Evolutionary conservation across 1,284 basidiomycete species (phyloP).

Genomic region (Austroboletus rostrupii): DNA sequence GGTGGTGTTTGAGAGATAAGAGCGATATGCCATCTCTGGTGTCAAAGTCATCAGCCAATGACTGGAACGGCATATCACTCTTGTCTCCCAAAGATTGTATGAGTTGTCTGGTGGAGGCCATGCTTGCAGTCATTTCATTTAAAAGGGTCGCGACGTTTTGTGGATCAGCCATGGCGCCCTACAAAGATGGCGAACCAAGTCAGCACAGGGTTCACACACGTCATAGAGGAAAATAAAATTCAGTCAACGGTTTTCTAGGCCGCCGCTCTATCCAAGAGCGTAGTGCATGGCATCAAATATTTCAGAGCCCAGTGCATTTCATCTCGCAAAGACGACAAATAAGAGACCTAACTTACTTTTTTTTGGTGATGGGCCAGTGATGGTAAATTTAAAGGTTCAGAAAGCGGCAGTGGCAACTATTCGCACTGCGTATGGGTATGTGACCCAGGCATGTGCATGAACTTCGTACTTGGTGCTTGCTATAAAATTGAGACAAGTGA

Average conservation of each 20-base stretch:
- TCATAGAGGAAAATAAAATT: slow-evolving; percentile 28
- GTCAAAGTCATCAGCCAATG: slow-evolving; percentile 56
- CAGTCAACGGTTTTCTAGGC: slow-evolving; percentile 90
- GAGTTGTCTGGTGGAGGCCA: slow-evolving; percentile 57
- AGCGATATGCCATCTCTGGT: slow-evolving; percentile 84
- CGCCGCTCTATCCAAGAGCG: slow-evolving; percentile 63
- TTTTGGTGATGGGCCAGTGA: too few relatives aligned
- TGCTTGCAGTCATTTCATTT: slow-evolving; percentile 60
- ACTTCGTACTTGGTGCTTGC: too few relatives aligned
- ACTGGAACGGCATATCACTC: too few relatives aligned
- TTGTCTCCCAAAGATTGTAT: slow-evolving; percentile 50
- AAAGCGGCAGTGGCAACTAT: too few relatives aligned
- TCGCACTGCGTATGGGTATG: too few relatives aligned
- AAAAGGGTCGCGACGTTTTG: slow-evolving; percentile 37
- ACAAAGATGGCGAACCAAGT: neutral
- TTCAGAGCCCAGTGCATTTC: slow-evolving; percentile 92
- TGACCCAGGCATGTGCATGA: too few relatives aligned
- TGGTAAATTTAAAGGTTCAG: too few relatives aligned
- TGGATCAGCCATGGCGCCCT: slow-evolving; percentile 18
- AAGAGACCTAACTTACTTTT: neutral
- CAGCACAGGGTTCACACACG: neutral
- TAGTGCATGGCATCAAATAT: slow-evolving; percentile 69
- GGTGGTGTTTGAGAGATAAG: slow-evolving; percentile 83
- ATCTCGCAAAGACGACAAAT: slow-evolving; percentile 36
- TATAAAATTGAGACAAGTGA: too few relatives aligned